These are phyloP conservation scores for Gracilaria domingensis DNA, from an alignment of 23 red algal genomes.

Conservation along the genomic window DNA sequence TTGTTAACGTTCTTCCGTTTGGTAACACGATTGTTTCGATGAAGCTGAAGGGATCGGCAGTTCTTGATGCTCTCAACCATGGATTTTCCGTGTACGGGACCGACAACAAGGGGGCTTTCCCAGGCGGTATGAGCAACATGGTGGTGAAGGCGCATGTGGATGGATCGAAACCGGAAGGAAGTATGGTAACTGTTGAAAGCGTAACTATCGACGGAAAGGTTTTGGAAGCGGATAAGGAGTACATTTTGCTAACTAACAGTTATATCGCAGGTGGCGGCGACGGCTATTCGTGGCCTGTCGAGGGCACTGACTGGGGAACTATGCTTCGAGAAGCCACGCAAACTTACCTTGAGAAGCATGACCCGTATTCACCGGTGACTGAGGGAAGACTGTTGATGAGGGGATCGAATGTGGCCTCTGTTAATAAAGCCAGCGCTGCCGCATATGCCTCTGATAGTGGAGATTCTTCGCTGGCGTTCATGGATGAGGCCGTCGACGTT, in stretches of 20 bases:
- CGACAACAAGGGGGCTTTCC: neutral
- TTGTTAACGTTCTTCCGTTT: constrained; percentile 66
- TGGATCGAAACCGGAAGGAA: constrained; percentile 19
- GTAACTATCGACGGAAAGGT: constrained; percentile 1
- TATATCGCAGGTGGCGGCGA: constrained; percentile 49
- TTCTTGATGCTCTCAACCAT: constrained; percentile 37
- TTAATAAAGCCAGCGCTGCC: constrained; percentile 9
- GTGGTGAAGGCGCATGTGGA: constrained; percentile 38
- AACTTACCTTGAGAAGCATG: constrained; percentile 48
- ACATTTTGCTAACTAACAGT: constrained; percentile 46
- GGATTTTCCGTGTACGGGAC: constrained; percentile 21
- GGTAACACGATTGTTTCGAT: constrained; percentile 44
- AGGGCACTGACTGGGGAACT: constrained; percentile 24
- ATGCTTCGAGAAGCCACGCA: constrained; percentile 53
- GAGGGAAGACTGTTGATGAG: constrained; percentile 39
- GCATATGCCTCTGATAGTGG: neutral
- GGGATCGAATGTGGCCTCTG: neutral
- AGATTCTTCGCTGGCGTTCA: neutral
- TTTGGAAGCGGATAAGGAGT: constrained; percentile 18
- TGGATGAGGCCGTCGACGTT: neutral
- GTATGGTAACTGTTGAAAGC: constrained; percentile 28
- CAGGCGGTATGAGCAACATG: constrained; percentile 29
- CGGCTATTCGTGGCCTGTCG: constrained; percentile 40
- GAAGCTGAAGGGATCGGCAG: constrained; percentile 31
- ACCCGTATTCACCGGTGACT: constrained; percentile 45